Conservation (phyloP, 2,329 filamentous ascomycete genomes). For the Aspergillus proliferans region DNA sequence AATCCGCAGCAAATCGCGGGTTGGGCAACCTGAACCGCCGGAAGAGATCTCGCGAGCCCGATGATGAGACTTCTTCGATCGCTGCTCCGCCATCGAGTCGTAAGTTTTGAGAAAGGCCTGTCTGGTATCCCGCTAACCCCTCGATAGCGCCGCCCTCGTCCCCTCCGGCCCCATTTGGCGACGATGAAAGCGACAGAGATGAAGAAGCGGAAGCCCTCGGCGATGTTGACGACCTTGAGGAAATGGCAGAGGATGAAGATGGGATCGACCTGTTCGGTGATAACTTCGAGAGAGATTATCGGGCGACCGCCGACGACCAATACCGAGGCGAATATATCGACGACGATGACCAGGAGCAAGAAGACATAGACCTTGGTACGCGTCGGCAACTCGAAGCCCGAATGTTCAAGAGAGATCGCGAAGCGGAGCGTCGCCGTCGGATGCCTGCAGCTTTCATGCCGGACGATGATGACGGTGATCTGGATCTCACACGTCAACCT, state of each 20-base stretch:
- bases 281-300: conserved; percentile 60
- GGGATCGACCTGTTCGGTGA: conserved; percentile 65
- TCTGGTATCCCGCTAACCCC: conserved; percentile 6
- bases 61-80: conserved; percentile 56
- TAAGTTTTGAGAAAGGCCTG: conserved; percentile 37
- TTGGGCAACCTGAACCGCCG: conserved; percentile 47
- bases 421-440: conserved; percentile 51
- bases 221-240: conserved; percentile 62
- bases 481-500: conserved; percentile 79
- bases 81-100: conserved; percentile 56
- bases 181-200: conserved; percentile 42
- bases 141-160: conserved; percentile 49
- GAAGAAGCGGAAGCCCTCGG: conserved; percentile 54
- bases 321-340: conserved; percentile 57
- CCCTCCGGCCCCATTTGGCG: conserved; percentile 50
- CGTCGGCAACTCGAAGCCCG: conserved; percentile 57
- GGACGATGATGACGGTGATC: conserved; percentile 73
- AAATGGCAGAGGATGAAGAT: conserved; percentile 63
- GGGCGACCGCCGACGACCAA: conserved; percentile 41
- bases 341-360: conserved; percentile 56
- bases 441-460: conserved; percentile 60
- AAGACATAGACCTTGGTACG: conserved; percentile 52
- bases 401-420: conserved; percentile 57
- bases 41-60: conserved; percentile 61
- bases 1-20: conserved; percentile 78